Conservation (phyloP, 352 stramenopile species). For the Pythium oligandrum region DNA sequence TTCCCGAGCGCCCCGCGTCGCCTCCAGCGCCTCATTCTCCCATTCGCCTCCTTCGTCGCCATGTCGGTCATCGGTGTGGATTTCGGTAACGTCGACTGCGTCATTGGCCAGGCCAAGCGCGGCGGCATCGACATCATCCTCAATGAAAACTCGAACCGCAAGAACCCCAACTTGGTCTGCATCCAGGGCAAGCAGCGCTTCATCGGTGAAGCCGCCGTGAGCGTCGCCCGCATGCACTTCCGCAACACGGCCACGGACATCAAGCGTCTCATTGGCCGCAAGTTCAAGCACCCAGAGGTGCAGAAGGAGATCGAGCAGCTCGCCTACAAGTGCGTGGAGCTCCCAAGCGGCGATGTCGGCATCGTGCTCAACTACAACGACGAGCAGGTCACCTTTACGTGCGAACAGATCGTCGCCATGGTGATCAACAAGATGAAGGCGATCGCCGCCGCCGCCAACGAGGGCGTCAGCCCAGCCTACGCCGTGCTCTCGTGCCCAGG, state of each 20-base stretch:
- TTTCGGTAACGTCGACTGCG: slow-evolving; percentile 95
- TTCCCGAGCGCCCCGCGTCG: neutral
- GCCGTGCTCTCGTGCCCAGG: slow-evolving; percentile 94
- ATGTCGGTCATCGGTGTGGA: slow-evolving; percentile 98
- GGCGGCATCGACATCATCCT: slow-evolving; percentile 99
- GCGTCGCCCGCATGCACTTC: slow-evolving; percentile 94
- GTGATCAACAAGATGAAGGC: slow-evolving; percentile 96
- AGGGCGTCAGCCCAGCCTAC: slow-evolving; percentile 84
- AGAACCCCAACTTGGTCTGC: slow-evolving; percentile 93
- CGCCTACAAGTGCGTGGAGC: slow-evolving; percentile 89
- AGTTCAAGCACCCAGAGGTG: slow-evolving; percentile 95
- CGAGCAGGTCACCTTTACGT: slow-evolving; percentile 86
- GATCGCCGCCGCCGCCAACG: slow-evolving; percentile 92
- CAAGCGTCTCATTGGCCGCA: slow-evolving; percentile 96
- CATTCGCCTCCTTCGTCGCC: slow-evolving; percentile 10
- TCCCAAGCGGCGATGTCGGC: slow-evolving; percentile 84
- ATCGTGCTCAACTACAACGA: slow-evolving; percentile 93
- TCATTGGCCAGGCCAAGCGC: slow-evolving; percentile 95
- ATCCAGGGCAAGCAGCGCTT: slow-evolving; percentile 90
- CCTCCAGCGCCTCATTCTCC: slow-evolving; percentile 7
- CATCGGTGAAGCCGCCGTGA: slow-evolving; percentile 90
- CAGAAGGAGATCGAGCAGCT: slow-evolving; percentile 93
- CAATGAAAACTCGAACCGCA: slow-evolving; percentile 99
- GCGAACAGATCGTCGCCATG: slow-evolving; percentile 96
- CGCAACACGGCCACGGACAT: slow-evolving; percentile 97